phyloP scores from a whole-genome alignment of 2,329 filamentous ascomycete genomes.

The Madurella fahalii region DNA sequence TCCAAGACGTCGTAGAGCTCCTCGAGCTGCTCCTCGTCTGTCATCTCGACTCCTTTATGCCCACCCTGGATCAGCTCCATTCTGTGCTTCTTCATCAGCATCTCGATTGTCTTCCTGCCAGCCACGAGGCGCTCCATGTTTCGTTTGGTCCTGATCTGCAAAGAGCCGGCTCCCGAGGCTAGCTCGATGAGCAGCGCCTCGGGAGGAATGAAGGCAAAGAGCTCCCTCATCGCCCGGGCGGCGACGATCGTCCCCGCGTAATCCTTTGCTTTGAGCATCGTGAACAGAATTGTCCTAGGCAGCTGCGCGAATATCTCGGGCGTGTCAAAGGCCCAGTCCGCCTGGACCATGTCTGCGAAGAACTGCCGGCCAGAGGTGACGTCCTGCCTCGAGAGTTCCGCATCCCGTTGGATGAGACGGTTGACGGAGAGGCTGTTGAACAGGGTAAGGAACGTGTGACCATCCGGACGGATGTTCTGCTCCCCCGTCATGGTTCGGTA shows the following conservation, averaged over 20 bases:
- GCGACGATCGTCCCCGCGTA: constrained; percentile 46
- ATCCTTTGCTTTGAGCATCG: constrained; percentile 42
- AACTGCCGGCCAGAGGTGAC: constrained; percentile 22
- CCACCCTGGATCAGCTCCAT: constrained; percentile 14
- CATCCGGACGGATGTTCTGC: constrained; percentile 54
- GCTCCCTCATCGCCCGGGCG: constrained; percentile 29
- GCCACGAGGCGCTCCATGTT: constrained; percentile 28
- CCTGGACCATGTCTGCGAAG: constrained; percentile 31
- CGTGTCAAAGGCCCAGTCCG: constrained; percentile 27
- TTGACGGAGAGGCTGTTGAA: constrained; percentile 58
- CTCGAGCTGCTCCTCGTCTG: constrained; percentile 21
- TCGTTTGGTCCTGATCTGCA: constrained; percentile 23
- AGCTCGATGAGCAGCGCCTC: constrained; percentile 34
- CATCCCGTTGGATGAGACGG: constrained; percentile 31
- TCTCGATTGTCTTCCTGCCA: constrained; percentile 27
- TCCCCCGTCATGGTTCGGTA: constrained; percentile 52
- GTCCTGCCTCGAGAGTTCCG: constrained; percentile 18
- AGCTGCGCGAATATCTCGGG: constrained; percentile 28
- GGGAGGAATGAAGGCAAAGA: constrained; percentile 30
- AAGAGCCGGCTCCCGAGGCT: constrained; percentile 26
- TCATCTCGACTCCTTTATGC: constrained; percentile 19
- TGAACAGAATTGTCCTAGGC: constrained; percentile 32
- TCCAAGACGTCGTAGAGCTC: constrained; percentile 28
- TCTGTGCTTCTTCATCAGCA: constrained; percentile 21
- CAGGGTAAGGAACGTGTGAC: constrained; percentile 64